Percentiles rank a stretch among this genome's conserved stretches.
Conservation (phyloP, 1,284 basidiomycete species). For the Sporisorium scitamineum region DNA sequence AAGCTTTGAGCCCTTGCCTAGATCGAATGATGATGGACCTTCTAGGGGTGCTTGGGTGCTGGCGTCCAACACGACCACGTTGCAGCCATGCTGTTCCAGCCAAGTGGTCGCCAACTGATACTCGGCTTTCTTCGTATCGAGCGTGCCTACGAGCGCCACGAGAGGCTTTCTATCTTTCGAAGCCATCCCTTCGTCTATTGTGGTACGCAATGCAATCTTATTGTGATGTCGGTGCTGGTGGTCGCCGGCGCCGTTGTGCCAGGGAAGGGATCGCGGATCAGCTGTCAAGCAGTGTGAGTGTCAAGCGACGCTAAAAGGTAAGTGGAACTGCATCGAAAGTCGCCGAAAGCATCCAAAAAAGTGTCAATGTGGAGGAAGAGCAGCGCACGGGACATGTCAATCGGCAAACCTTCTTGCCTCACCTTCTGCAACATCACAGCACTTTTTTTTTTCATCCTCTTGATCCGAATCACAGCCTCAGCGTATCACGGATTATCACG, state of each 20-base stretch:
- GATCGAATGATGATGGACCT: slow-evolving; percentile 16
- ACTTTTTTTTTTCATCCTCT: background rate
- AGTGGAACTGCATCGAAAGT: background rate
- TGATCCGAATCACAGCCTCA: background rate
- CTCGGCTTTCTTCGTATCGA: slow-evolving; percentile 45
- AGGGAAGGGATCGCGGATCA: no score
- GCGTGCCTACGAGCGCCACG: slow-evolving; percentile 43
- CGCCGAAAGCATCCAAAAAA: slow-evolving; percentile 8
- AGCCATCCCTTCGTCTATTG: background rate
- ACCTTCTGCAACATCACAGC: background rate
- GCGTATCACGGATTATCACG: background rate
- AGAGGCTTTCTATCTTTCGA: slow-evolving; percentile 7
- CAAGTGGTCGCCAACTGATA: slow-evolving; percentile 33
- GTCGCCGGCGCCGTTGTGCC: background rate
- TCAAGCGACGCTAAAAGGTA: background rate
- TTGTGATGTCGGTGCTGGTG: background rate
- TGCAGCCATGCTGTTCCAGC: slow-evolving; percentile 29
- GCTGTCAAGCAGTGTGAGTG: no score
- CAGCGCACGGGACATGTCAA: slow-evolving; percentile 13
- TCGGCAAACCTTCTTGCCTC: background rate
- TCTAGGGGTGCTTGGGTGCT: slow-evolving; percentile 22
- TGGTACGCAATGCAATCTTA: background rate
- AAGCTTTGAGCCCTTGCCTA: slow-evolving; percentile 10
- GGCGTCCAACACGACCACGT: slow-evolving; percentile 24
- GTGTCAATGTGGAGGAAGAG: slow-evolving; percentile 12